A percentile compares a stretch with the other conserved stretches of the same genome.
Conservation (phyloP, 257 asterid species). For the Salvia hispanica region DNA sequence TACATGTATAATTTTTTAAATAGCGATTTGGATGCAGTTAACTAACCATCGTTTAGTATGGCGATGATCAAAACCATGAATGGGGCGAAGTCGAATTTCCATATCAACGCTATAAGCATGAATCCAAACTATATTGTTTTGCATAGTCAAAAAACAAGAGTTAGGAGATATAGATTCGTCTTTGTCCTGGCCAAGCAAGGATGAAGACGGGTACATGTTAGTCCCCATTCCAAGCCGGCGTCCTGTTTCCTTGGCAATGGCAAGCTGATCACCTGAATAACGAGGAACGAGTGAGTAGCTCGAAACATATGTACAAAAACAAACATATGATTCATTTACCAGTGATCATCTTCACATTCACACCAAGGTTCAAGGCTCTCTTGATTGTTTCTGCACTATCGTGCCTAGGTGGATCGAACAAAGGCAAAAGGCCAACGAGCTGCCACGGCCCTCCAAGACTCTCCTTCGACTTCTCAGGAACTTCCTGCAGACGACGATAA, state of each 20-base stretch:
- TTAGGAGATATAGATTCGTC: conserved; percentile 77
- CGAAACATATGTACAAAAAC: not conserved
- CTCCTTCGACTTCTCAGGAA: conserved; percentile 79
- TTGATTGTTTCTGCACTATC: conserved; percentile 96
- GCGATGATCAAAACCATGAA: conserved; percentile 97
- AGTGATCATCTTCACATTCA: conserved; percentile 95
- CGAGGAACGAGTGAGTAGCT: not conserved
- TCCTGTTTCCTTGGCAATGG: conserved; percentile 62
- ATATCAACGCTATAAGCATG: conserved; percentile 88
- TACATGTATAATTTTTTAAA: not conserved
- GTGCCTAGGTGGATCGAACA: conserved; percentile 97
- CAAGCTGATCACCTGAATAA: conserved; percentile 65
- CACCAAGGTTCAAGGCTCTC: conserved; percentile 88
- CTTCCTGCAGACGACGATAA: conserved; percentile 58
- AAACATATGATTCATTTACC: conserved; percentile 42
- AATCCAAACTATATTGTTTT: conserved; percentile 76
- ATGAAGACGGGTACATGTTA: conserved; percentile 58
- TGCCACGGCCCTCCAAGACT: conserved; percentile 89
- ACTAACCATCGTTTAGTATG: conserved; percentile 83
- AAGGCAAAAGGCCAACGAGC: conserved; percentile 75
- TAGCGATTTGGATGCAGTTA: not conserved
- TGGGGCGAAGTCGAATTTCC: conserved; percentile 90
- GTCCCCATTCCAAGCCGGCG: conserved; percentile 72
- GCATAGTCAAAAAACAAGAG: not conserved
- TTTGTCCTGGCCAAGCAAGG: conserved; percentile 59